Evolutionary conservation across 2,329 filamentous ascomycete genomes (phyloP).

Genomic region (Phyllosticta paracitricarpa): DNA sequence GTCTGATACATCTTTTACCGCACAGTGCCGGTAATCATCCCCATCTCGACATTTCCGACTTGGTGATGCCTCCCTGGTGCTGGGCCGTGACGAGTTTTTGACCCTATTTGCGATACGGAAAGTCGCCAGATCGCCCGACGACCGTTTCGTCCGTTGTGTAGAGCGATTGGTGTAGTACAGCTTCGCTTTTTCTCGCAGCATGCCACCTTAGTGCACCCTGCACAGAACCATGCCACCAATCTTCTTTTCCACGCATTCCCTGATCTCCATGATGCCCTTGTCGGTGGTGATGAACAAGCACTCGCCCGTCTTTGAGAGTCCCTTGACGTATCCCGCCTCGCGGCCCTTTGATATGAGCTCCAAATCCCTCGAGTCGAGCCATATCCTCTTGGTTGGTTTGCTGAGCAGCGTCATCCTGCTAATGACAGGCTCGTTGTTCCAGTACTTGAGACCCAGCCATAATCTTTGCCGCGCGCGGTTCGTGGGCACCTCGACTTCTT

Average conservation of each 20-base stretch:
- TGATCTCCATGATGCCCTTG: constrained; percentile 65
- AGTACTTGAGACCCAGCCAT: constrained; percentile 89
- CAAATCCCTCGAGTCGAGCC: constrained; percentile 52
- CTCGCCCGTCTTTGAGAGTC: constrained; percentile 67
- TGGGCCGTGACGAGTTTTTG: too few relatives aligned
- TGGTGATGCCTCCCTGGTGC: too few relatives aligned
- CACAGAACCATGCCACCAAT: constrained; percentile 73
- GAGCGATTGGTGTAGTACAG: neutral
- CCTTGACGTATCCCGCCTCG: constrained; percentile 55
- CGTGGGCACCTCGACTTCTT: constrained; percentile 20
- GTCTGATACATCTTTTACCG: too few relatives aligned
- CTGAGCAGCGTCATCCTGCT: constrained; percentile 55
- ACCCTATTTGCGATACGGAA: neutral
- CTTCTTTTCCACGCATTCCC: constrained; percentile 72
- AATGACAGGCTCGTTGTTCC: constrained; percentile 71
- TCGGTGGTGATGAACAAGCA: constrained; percentile 72
- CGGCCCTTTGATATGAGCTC: constrained; percentile 59
- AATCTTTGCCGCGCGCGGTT: constrained; percentile 68
- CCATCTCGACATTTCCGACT: too few relatives aligned
- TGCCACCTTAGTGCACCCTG: constrained; percentile 43
- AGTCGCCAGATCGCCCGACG: neutral
- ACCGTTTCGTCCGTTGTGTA: neutral
- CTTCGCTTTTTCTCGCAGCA: neutral
- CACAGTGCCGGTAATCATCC: too few relatives aligned
- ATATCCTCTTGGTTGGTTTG: constrained; percentile 65